phyloP scores from a whole-genome alignment of 805 yeast species.

The Kluyveromyces wickerhamii region DNA sequence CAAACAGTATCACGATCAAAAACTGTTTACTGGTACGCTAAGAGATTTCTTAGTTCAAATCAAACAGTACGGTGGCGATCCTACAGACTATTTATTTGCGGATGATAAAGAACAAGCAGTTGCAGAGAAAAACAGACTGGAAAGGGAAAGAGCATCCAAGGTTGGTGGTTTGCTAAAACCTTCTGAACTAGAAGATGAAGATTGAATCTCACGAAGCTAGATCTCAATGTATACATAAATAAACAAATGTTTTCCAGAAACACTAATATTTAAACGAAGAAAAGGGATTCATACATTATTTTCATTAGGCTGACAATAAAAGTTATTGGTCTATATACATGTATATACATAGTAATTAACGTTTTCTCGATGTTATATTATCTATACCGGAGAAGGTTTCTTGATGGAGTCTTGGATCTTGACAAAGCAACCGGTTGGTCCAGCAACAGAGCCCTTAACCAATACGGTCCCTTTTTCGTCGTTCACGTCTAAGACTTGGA shows the following conservation, averaged over 20 bases:
- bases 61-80: slow-evolving; percentile 91
- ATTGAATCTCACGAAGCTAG: not conserved
- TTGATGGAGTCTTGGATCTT: slow-evolving; percentile 74
- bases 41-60: slow-evolving; percentile 96
- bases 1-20: slow-evolving; percentile 61
- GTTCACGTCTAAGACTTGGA: slow-evolving; percentile 69
- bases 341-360: not conserved
- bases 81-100: slow-evolving; percentile 88
- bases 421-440: slow-evolving; percentile 71
- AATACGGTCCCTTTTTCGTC: slow-evolving; percentile 74
- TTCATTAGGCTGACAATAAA: no score
- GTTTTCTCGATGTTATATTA: no score
- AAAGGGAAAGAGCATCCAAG: slow-evolving; percentile 72
- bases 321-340: slow-evolving; percentile 1
- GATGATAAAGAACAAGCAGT: slow-evolving; percentile 83
- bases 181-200: slow-evolving; percentile 80
- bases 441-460: slow-evolving; percentile 87
- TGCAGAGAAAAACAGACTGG: slow-evolving; percentile 57
- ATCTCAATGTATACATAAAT: not conserved
- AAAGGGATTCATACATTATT: no score
- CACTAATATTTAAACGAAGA: not conserved
- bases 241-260: not conserved
- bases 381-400: slow-evolving; percentile 14
- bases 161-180: slow-evolving; percentile 95
- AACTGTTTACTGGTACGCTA: slow-evolving; percentile 71